phyloP scores from a whole-genome alignment of 495 filamentous ascomycete species.

The Hypoxylon perforatum region DNA sequence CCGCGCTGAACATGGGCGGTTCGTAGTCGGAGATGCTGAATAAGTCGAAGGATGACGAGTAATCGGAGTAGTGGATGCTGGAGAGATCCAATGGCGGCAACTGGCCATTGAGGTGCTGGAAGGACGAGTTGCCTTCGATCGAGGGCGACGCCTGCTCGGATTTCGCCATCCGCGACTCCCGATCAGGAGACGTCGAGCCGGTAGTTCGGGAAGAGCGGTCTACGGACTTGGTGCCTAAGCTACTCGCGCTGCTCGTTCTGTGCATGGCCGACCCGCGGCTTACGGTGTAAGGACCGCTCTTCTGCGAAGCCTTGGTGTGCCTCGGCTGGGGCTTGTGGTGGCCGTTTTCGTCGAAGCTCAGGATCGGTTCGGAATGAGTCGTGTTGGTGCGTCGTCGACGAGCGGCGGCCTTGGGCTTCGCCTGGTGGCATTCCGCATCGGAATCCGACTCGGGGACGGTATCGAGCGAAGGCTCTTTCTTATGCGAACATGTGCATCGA shows the following conservation, averaged over 20 bases:
- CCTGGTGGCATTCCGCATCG: conserved; percentile 57
- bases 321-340: conserved; percentile 94
- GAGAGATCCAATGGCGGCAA: conserved; percentile 75
- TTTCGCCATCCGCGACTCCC: conserved; percentile 65
- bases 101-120: conserved; percentile 69
- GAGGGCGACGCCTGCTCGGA: conserved; percentile 80
- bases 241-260: conserved; percentile 59
- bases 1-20: conserved; percentile 72
- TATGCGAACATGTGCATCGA: conserved; percentile 91
- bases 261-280: conserved; percentile 78
- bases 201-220: conserved; percentile 65
- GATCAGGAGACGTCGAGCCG: conserved; percentile 58
- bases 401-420: conserved; percentile 65
- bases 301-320: conserved; percentile 86
- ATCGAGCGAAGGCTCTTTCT: conserved; percentile 85
- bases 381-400: conserved; percentile 76
- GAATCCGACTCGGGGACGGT: conserved; percentile 75
- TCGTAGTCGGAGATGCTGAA: conserved; percentile 71
- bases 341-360: conserved; percentile 90
- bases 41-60: conserved; percentile 62
- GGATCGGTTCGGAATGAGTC: conserved; percentile 80
- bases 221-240: conserved; percentile 72
- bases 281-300: conserved; percentile 86
- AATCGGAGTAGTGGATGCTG: conserved; percentile 63
- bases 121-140: conserved; percentile 62